Evolutionary conservation across 2,329 filamentous ascomycete genomes (phyloP), one percentile per base, ranked within the genome.

Genomic region (Monilinia fructicola): DNA sequence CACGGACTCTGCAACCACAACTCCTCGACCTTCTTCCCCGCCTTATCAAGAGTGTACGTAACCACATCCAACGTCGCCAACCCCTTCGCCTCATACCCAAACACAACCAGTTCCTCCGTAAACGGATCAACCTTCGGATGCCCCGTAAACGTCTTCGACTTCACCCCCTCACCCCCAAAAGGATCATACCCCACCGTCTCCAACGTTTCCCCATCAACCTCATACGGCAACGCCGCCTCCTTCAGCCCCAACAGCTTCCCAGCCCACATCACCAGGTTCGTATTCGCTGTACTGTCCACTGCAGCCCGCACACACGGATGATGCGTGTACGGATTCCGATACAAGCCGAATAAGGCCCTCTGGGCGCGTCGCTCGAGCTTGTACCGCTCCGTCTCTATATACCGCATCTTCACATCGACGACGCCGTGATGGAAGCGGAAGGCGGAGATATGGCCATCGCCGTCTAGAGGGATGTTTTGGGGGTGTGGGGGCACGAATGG

Each of bases 211-310:
- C 76, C 74, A 59, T 85, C 78, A 52, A 82, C 77, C 0, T 81
- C 81, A 67, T 79, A 84, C 0, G 83, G 83, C 1, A 82, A 84
- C 3, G 82, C 78, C 26, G 80, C 79, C 3, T 84, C 81, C 69
- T 87, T 87, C 52, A 77, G 78, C 0, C 84, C 83, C 7, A 86
- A 77, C 61, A 87, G 71, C 52, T 83, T 79, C 0, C 83, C 83
- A 9, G 82, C 76, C 81, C 83, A 87, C 71, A 82, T 84, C 0
- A 84, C 78, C 21, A 87, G 77, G 62, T 87, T 87, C 1, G 85
- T 87, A 69, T 87, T 87, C 11, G 55, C 55, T 4, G 55, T 59
- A 46, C 55, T 46, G n/a, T 59, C 55, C 42, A 59, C 55, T 5
- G 55, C 55, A 1, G 40, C 55, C 28, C 42, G 10, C 4, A 59